Percentiles rank a stretch among this genome's conserved stretches.
Evolutionary conservation across 2,329 filamentous ascomycete species (phyloP).

Genomic region (Orbilia javanica): DNA sequence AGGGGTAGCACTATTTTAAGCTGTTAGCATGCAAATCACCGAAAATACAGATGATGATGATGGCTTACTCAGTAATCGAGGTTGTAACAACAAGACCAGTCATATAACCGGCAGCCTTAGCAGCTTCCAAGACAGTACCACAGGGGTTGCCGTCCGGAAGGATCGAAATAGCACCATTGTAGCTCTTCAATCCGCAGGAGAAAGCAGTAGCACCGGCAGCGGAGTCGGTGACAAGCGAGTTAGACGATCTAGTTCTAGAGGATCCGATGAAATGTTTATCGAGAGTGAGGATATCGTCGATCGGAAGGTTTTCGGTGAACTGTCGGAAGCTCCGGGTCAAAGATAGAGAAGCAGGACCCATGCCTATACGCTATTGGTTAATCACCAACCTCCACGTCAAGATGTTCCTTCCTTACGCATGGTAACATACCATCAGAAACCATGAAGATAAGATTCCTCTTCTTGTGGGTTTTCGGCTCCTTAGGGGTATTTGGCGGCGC

Average conservation of each 20-base stretch:
- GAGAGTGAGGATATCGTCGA: slow-evolving; percentile 80
- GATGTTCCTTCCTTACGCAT: not conserved
- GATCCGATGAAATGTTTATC: slow-evolving; percentile 92
- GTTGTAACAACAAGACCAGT: slow-evolving; percentile 97
- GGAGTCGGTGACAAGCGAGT: slow-evolving; percentile 90
- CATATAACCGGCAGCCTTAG: slow-evolving; percentile 89
- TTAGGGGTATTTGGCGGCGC: slow-evolving; percentile 6
- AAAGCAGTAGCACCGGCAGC: slow-evolving; percentile 98
- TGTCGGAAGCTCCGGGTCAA: slow-evolving; percentile 90
- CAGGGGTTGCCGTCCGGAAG: slow-evolving; percentile 87
- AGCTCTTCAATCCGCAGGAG: slow-evolving; percentile 90
- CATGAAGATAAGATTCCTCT: slow-evolving; percentile 98
- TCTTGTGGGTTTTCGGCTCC: slow-evolving; percentile 65
- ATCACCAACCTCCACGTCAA: not conserved
- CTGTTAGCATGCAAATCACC: slow-evolving; percentile 22
- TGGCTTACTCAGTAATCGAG: slow-evolving; percentile 79
- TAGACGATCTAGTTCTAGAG: slow-evolving; percentile 85
- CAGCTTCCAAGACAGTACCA: slow-evolving; percentile 92
- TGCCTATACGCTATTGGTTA: slow-evolving; percentile 65
- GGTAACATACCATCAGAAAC: slow-evolving; percentile 81
- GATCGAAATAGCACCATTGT: slow-evolving; percentile 95
- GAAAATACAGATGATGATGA: not conserved
- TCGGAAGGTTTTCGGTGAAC: slow-evolving; percentile 77
- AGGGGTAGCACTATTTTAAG: slow-evolving; percentile 76
- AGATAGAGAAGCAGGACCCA: slow-evolving; percentile 92